phyloP scores from a whole-genome alignment of 1,284 basidiomycete species.

The Moesziomyces globuligerus region DNA sequence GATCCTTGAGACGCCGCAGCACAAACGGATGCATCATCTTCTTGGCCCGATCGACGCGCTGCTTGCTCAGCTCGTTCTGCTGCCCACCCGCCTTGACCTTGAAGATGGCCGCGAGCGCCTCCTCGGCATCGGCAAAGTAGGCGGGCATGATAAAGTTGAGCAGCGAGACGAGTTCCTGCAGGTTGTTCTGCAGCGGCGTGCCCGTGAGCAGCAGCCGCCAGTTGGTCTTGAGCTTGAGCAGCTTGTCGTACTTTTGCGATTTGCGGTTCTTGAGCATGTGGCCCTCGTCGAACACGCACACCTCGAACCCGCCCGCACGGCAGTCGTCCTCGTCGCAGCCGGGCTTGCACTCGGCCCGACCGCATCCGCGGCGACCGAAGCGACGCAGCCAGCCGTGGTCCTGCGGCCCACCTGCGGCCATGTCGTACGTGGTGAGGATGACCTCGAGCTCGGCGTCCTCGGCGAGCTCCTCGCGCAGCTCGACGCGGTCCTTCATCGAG shows the following conservation, averaged over 20 bases:
- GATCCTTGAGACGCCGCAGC: slow-evolving; percentile 83
- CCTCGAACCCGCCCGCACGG: slow-evolving; percentile 79
- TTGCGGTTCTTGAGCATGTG: slow-evolving; percentile 97
- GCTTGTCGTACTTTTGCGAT: slow-evolving; percentile 89
- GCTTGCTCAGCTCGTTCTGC: slow-evolving; percentile 84
- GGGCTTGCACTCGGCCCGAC: slow-evolving; percentile 32
- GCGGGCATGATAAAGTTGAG: slow-evolving; percentile 97
- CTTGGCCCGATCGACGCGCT: slow-evolving; percentile 91
- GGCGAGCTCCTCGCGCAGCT: slow-evolving; percentile 76
- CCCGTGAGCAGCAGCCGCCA: slow-evolving; percentile 95
- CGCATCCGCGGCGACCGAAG: slow-evolving; percentile 43
- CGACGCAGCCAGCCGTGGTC: slow-evolving; percentile 90
- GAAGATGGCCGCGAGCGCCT: slow-evolving; percentile 90
- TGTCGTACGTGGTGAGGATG: slow-evolving; percentile 93
- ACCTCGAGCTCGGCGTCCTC: slow-evolving; percentile 83
- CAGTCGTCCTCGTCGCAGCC: slow-evolving; percentile 36
- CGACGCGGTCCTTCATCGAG: slow-evolving; percentile 84
- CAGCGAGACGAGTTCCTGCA: slow-evolving; percentile 89
- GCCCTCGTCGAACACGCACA: slow-evolving; percentile 87
- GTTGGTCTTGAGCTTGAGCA: slow-evolving; percentile 83
- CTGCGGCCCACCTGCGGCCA: slow-evolving; percentile 80
- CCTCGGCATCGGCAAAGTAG: slow-evolving; percentile 80
- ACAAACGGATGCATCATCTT: slow-evolving; percentile 99
- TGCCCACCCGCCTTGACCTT: slow-evolving; percentile 91
- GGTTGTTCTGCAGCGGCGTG: slow-evolving; percentile 84